Percentiles rank a stretch among this genome's conserved stretches.
These are phyloP conservation scores for Penicillium steckii DNA, from an alignment of 495 filamentous ascomycete species.

Conservation along the genomic window DNA sequence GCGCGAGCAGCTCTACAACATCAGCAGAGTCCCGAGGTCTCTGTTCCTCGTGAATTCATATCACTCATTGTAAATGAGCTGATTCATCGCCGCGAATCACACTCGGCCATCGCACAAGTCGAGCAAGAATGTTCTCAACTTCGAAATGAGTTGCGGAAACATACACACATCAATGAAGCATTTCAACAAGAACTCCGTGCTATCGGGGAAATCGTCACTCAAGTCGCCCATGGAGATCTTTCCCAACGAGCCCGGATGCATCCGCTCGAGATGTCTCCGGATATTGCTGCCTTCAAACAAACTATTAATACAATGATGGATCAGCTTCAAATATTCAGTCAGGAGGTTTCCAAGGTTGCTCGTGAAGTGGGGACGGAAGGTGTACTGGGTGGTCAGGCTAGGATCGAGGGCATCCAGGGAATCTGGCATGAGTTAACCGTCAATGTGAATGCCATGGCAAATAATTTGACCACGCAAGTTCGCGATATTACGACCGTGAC, in stretches of 20 bases:
- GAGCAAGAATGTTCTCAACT: conserved; percentile 56
- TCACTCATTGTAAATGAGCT: conserved; percentile 52
- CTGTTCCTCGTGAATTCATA: conserved; percentile 58
- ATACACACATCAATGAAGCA: conserved; percentile 89
- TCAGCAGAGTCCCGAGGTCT: conserved; percentile 62
- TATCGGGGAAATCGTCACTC: conserved; percentile 88
- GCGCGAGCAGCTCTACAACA: conserved; percentile 65
- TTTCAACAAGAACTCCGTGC: conserved; percentile 90
- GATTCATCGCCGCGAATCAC: conserved; percentile 31
- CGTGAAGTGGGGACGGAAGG: conserved; percentile 92
- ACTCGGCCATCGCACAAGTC: conserved; percentile 28
- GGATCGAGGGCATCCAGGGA: conserved; percentile 83
- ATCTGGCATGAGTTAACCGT: conserved; percentile 93
- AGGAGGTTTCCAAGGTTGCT: conserved; percentile 86
- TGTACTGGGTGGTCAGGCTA: conserved; percentile 82
- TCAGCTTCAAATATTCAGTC: conserved; percentile 88
- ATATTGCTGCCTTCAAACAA: conserved; percentile 90
- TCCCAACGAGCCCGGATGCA: conserved; percentile 91
- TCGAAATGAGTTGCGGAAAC: conserved; percentile 82
- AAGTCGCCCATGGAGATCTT: conserved; percentile 84
- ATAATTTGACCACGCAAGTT: conserved; percentile 88
- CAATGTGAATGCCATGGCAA: conserved; percentile 90
- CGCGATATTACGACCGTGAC: conserved; percentile 92
- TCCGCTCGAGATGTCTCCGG: conserved; percentile 86
- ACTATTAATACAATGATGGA: conserved; percentile 95